Percentiles rank a stretch among this genome's conserved stretches.
Conservation (phyloP, 495 filamentous ascomycete species). For the Aspergillus olivimuriae region DNA sequence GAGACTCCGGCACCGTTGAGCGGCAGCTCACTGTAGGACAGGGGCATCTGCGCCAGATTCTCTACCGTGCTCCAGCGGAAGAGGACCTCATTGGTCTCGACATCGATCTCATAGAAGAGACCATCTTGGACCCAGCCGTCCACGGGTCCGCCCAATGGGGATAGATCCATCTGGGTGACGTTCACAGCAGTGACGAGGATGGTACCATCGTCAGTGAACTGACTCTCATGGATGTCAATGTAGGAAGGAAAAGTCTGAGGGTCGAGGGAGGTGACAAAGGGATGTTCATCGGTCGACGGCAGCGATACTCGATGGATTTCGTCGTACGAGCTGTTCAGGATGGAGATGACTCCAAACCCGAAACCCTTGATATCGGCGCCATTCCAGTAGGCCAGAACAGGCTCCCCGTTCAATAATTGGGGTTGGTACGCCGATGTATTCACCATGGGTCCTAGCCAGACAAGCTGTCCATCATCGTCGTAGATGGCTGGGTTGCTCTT, state of each 20-base stretch:
- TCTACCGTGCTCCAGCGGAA: constrained; percentile 33
- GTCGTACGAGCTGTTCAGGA: constrained; percentile 40
- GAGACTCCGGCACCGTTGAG: constrained; percentile 11
- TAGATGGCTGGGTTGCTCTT: constrained; percentile 17
- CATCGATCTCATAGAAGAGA: constrained; percentile 42
- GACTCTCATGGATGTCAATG: constrained; percentile 37
- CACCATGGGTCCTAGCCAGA: constrained; percentile 18
- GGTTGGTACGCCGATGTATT: constrained; percentile 16
- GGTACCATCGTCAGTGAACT: constrained; percentile 37
- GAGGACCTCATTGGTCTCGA: constrained; percentile 32
- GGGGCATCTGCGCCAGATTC: constrained; percentile 18
- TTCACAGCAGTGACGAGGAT: constrained; percentile 48
- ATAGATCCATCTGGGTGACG: constrained; percentile 38
- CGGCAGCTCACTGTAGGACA: constrained; percentile 10
- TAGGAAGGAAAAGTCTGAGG: constrained; percentile 14
- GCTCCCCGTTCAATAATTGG: constrained; percentile 19
- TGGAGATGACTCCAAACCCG: constrained; percentile 27
- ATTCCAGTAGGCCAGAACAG: constrained; percentile 22
- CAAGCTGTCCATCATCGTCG: constrained; percentile 21
- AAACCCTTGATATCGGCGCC: constrained; percentile 17
- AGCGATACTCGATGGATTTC: constrained; percentile 28
- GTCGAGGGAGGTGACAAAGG: constrained; percentile 18
- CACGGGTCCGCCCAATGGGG: constrained; percentile 31
- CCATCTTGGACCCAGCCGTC: constrained; percentile 47
- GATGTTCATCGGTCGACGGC: constrained; percentile 8